These are phyloP conservation scores for Colletotrichum paranaense DNA, from an alignment of 2,329 filamentous ascomycete species.

Conservation along the genomic window DNA sequence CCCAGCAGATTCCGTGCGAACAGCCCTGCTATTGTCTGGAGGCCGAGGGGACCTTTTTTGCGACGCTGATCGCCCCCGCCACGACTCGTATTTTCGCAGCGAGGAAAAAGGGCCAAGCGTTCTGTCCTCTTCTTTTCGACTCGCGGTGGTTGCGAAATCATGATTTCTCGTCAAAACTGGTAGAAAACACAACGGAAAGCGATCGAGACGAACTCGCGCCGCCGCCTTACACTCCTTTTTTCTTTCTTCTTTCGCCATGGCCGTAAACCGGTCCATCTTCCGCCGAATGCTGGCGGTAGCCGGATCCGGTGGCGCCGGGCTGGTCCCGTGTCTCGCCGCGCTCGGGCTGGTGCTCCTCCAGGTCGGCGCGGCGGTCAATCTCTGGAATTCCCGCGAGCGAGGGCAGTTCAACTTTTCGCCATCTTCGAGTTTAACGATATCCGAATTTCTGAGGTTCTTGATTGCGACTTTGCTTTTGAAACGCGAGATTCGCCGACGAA, in stretches of 20 bases:
- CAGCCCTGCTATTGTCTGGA: not conserved
- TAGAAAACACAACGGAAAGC: not conserved
- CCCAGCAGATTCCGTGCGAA: slow-evolving; percentile 16
- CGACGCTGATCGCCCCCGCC: slow-evolving; percentile 13
- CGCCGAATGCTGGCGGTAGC: slow-evolving; percentile 21
- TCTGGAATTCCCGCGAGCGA: slow-evolving; percentile 42
- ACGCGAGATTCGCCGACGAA: slow-evolving; percentile 36
- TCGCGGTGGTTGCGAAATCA: slow-evolving; percentile 5
- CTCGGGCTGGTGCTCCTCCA: slow-evolving; percentile 47
- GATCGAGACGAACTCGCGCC: not conserved
- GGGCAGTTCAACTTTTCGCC: slow-evolving; percentile 44
- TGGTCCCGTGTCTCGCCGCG: slow-evolving; percentile 41
- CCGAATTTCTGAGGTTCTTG: slow-evolving; percentile 43
- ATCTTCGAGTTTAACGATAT: slow-evolving; percentile 43
- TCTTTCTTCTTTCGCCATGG: not conserved
- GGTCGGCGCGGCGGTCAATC: slow-evolving; percentile 46
- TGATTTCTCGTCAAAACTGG: not conserved
- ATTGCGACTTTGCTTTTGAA: slow-evolving; percentile 42
- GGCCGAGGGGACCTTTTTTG: not conserved
- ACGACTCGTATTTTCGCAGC: slow-evolving; percentile 14
- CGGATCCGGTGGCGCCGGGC: slow-evolving; percentile 24
- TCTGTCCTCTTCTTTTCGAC: slow-evolving; percentile 1
- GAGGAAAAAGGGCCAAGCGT: not conserved
- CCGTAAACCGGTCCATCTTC: not conserved
- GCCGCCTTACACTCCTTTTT: not conserved